A percentile compares a stretch with the other conserved stretches of the same genome.
Evolutionary conservation across 768 basidiomycete genomes (phyloP).

Genomic region (Tricholoma sp.): DNA sequence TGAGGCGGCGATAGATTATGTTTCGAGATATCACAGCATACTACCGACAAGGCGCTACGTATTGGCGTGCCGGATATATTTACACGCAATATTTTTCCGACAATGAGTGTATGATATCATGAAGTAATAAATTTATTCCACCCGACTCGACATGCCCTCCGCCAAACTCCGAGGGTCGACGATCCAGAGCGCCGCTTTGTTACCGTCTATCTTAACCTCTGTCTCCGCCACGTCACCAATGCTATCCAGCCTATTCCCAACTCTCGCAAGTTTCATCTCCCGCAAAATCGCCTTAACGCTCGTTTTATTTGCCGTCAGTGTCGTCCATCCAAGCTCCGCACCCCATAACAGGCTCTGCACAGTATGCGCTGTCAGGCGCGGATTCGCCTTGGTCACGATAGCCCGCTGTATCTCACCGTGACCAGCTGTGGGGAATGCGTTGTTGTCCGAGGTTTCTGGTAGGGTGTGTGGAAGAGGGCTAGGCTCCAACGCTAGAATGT

Average conservation of each 20-base stretch:
- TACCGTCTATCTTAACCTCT: constrained; percentile 7
- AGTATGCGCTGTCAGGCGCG: constrained; percentile 71
- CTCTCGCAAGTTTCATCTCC: constrained; percentile 51
- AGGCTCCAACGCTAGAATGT: constrained; percentile 47
- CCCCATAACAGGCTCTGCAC: constrained; percentile 70
- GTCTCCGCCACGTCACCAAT: constrained; percentile 4
- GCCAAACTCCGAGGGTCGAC: constrained; percentile 78
- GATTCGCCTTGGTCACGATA: constrained; percentile 47
- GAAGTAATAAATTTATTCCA: too few species aligned
- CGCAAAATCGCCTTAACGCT: constrained; percentile 73
- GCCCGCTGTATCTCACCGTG: constrained; percentile 46
- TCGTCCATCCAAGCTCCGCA: constrained; percentile 68
- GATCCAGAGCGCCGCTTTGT: constrained; percentile 51
- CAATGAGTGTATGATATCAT: too few species aligned
- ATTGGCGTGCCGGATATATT: too few species aligned
- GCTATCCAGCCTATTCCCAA: constrained; percentile 28
- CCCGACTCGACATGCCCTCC: constrained; percentile 39
- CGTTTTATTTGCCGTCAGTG: constrained; percentile 79
- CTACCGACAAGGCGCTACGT: too few species aligned
- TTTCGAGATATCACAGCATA: too few species aligned
- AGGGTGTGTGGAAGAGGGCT: constrained; percentile 29
- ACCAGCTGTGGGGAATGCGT: constrained; percentile 7
- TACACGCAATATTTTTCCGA: too few species aligned
- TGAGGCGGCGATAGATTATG: too few species aligned
- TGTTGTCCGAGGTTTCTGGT: constrained; percentile 15